These are phyloP conservation scores for Verticillium isaacii DNA, from an alignment of 2,329 filamentous ascomycete genomes.

Conservation along the genomic window DNA sequence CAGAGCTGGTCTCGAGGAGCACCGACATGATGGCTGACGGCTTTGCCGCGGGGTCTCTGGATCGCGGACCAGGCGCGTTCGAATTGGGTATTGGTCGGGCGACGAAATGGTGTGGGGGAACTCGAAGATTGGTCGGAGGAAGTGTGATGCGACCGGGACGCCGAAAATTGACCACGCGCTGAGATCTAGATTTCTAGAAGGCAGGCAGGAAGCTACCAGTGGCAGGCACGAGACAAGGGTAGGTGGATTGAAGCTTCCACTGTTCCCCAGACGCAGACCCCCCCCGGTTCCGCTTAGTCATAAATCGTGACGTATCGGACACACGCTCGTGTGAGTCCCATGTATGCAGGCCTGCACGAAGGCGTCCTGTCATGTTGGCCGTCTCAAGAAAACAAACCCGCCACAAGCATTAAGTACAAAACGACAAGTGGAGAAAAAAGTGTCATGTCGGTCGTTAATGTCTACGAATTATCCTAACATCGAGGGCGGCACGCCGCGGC, in stretches of 20 bases:
- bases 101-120: no score
- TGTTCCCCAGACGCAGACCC: no score
- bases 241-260: background rate
- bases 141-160: no score
- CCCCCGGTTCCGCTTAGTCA: background rate
- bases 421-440: background rate
- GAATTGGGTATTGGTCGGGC: background rate
- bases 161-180: background rate
- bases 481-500: background rate
- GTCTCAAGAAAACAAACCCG: background rate
- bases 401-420: background rate
- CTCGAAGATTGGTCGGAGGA: no score
- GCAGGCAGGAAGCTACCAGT: background rate
- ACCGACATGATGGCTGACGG: conserved; percentile 66
- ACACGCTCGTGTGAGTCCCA: no score
- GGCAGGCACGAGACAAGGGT: no score
- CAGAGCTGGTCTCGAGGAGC: conserved; percentile 84
- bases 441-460: background rate
- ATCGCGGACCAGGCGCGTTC: background rate
- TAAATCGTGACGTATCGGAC: background rate
- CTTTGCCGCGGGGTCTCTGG: background rate
- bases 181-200: background rate
- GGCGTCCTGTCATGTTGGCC: background rate
- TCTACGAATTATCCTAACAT: background rate
- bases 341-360: no score